Percentiles rank a stretch among this genome's conserved stretches.
These are phyloP conservation scores for Ogataea allantospora DNA, from an alignment of 805 yeast genomes.

Conservation along the genomic window DNA sequence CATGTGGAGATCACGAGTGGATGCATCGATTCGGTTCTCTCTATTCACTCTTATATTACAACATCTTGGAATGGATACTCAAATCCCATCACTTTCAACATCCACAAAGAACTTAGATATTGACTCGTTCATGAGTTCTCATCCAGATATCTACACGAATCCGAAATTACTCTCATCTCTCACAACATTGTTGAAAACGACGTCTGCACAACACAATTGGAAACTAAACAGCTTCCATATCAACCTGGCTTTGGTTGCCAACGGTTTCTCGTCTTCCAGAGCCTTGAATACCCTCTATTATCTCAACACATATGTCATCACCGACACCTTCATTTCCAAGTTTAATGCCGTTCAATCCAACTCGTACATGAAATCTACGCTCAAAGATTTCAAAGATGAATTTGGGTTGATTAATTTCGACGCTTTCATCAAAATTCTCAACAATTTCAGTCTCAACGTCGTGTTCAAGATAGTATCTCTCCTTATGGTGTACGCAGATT, in stretches of 20 bases:
- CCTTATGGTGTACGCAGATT: slow-evolving; percentile 29
- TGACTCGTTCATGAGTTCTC: slow-evolving; percentile 20
- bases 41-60: slow-evolving; percentile 22
- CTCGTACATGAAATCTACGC: slow-evolving; percentile 17
- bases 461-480: slow-evolving; percentile 25
- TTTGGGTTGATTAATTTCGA: slow-evolving; percentile 20
- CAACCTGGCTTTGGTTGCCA: slow-evolving; percentile 13
- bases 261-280: slow-evolving; percentile 15
- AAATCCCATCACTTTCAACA: slow-evolving; percentile 11
- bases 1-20: slow-evolving; percentile 32
- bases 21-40: slow-evolving; percentile 18
- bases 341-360: slow-evolving; percentile 22
- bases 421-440: slow-evolving; percentile 20
- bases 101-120: slow-evolving; percentile 15
- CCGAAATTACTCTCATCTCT: slow-evolving; percentile 23
- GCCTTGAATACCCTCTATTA: slow-evolving; percentile 23
- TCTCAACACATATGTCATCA: slow-evolving; percentile 23
- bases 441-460: slow-evolving; percentile 17
- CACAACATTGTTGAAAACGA: slow-evolving; percentile 18
- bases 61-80: slow-evolving; percentile 1
- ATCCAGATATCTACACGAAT: slow-evolving; percentile 20
- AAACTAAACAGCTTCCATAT: slow-evolving; percentile 18
- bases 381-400: slow-evolving; percentile 31
- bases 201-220: slow-evolving; percentile 21
- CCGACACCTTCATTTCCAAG: slow-evolving; percentile 23